Evolutionary conservation across 2,329 filamentous ascomycete species (phyloP).

Genomic region (Apiospora marii): DNA sequence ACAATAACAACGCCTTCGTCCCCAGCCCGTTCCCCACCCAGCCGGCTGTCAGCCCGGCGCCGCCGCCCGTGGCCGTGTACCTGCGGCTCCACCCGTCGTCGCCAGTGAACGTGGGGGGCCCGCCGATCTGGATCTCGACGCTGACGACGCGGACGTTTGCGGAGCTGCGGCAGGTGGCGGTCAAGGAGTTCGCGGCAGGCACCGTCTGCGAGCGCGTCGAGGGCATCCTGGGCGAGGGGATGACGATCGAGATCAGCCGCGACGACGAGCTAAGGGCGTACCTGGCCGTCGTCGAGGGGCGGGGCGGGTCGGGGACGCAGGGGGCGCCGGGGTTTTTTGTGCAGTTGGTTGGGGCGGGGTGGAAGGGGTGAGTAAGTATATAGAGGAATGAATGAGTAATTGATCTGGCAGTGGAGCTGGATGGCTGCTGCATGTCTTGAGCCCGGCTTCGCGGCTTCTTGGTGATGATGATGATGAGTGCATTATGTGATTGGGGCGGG

Average conservation of each 20-base stretch:
- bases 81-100: conserved; percentile 75
- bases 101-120: conserved; percentile 54
- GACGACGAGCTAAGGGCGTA: conserved; percentile 79
- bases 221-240: conserved; percentile 67
- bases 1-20: conserved; percentile 35
- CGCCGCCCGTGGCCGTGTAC: conserved; percentile 63
- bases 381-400: neutral
- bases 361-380: neutral
- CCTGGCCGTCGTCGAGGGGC: conserved; percentile 66
- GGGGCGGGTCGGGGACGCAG: conserved; percentile 33
- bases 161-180: conserved; percentile 69
- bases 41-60: conserved; percentile 25
- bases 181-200: conserved; percentile 68
- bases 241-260: conserved; percentile 70
- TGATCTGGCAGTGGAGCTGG: neutral
- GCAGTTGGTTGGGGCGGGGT: neutral
- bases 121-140: conserved; percentile 70
- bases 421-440: no score
- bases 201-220: conserved; percentile 68
- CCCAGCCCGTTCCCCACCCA: conserved; percentile 39
- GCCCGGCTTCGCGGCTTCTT: neutral
- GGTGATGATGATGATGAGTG: neutral
- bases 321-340: conserved; percentile 21
- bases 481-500: no score
- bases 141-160: conserved; percentile 64